Conservation (phyloP, 169 alveolate genomes). For the Plasmodium yoelii region DNA sequence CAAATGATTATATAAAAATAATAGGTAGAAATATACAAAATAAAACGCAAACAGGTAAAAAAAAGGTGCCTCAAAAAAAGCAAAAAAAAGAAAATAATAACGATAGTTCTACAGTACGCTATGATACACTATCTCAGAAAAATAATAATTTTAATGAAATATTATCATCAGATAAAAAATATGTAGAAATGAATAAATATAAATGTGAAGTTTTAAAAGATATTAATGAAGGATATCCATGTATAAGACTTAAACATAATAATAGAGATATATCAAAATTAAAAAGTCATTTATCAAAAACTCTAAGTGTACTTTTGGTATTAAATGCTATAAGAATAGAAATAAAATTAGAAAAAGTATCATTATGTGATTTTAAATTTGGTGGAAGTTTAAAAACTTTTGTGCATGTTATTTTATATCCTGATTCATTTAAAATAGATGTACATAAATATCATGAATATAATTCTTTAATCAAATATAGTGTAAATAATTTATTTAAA, state of each 20-base stretch:
- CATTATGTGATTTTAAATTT: constrained; percentile 54
- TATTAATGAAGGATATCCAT: constrained; percentile 69
- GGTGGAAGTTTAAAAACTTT: constrained; percentile 70
- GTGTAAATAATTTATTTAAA: constrained; percentile 58
- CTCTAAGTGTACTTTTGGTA: constrained; percentile 50
- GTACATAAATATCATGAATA: constrained; percentile 69
- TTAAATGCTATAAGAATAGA: constrained; percentile 66
- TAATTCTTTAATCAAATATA: constrained; percentile 56
- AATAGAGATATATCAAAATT: constrained; percentile 66
- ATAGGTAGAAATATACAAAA: constrained; percentile 61
- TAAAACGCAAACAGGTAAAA: constrained; percentile 38
- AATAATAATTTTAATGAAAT: constrained; percentile 13
- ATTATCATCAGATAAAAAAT: constrained; percentile 52
- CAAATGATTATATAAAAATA: constrained; percentile 57
- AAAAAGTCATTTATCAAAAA: constrained; percentile 54
- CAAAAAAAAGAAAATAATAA: constrained; percentile 21
- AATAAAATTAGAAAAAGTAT: constrained; percentile 55
- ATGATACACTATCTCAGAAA: constrained; percentile 16
- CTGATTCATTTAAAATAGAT: constrained; percentile 68
- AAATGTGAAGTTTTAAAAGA: constrained; percentile 68
- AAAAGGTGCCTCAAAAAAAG: neutral
- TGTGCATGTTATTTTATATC: constrained; percentile 70
- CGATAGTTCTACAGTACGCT: constrained; percentile 13
- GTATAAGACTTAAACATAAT: constrained; percentile 67
- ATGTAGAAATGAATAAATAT: constrained; percentile 28